A percentile compares a stretch with the other conserved stretches of the same genome.
Evolutionary conservation across 176 grass and related monocot genomes (phyloP).

Genomic region (Alopecurus myosuroides): DNA sequence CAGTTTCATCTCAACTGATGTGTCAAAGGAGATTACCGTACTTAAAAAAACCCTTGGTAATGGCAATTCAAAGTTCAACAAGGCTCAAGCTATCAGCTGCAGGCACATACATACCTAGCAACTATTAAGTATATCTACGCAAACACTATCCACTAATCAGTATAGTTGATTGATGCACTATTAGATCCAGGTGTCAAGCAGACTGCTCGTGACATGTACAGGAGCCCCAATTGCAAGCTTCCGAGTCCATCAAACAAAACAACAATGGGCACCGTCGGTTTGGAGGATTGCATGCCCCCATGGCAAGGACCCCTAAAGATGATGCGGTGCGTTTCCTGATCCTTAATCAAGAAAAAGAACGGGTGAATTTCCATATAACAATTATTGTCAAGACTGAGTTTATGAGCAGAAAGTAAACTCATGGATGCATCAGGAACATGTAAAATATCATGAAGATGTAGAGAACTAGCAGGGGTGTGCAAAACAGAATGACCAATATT

Average conservation of each 20-base stretch:
- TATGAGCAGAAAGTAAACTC: no score
- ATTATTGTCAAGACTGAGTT: no score
- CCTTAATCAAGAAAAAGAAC: no score
- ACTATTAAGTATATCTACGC: neutral
- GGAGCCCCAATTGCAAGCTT: neutral
- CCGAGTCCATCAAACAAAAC: neutral
- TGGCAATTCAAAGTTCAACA: neutral
- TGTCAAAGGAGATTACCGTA: neutral
- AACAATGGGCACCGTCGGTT: neutral
- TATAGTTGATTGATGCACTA: neutral
- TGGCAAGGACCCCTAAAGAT: no score
- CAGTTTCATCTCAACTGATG: neutral
- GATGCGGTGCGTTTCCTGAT: no score
- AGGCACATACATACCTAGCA: neutral
- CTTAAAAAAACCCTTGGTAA: neutral
- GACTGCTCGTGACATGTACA: neutral
- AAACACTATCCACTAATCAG: neutral
- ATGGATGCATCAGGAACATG: no score
- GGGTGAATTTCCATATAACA: no score
- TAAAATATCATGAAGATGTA: no score
- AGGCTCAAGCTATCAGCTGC: neutral
- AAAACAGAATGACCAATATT: no score
- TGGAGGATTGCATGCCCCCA: conserved; percentile 4
- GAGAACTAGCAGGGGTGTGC: no score
- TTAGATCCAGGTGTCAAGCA: conserved; percentile 5